These are phyloP conservation scores for Lenwebbia sp. DNA, from an alignment of 345 rosid species.

Conservation along the genomic window DNA sequence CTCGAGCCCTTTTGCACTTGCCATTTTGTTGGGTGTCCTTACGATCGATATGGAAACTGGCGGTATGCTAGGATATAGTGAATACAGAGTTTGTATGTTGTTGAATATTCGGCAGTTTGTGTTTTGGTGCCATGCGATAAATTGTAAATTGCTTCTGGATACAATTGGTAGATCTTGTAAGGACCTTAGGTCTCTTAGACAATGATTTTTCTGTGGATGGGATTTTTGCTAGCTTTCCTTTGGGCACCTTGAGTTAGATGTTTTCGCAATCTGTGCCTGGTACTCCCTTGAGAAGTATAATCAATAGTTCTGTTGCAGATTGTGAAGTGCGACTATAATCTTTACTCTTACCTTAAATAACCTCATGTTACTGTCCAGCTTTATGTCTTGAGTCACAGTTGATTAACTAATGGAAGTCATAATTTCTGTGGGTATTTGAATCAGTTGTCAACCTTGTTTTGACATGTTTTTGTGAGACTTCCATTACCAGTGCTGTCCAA, in stretches of 20 bases:
- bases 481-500: not conserved
- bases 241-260: not conserved
- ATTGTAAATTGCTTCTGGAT: not conserved
- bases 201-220: not conserved
- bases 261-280: not conserved
- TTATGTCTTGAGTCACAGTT: not conserved
- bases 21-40: not conserved
- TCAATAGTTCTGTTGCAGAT: not conserved
- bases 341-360: not conserved
- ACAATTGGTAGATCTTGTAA: not conserved
- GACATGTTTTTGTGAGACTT: not conserved
- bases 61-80: not conserved
- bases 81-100: not conserved
- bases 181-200: not conserved
- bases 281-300: not conserved
- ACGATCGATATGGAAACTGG: not conserved
- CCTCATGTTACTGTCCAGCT: not conserved
- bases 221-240: not conserved
- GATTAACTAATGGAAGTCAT: not conserved
- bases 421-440: not conserved
- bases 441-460: not conserved
- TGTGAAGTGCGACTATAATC: not conserved
- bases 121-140: not conserved
- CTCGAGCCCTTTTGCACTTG: not conserved
- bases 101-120: not conserved